Percentiles rank a stretch among this genome's conserved stretches.
Conservation (phyloP, 139 green algal genomes). For the Picochlorum sp. region DNA sequence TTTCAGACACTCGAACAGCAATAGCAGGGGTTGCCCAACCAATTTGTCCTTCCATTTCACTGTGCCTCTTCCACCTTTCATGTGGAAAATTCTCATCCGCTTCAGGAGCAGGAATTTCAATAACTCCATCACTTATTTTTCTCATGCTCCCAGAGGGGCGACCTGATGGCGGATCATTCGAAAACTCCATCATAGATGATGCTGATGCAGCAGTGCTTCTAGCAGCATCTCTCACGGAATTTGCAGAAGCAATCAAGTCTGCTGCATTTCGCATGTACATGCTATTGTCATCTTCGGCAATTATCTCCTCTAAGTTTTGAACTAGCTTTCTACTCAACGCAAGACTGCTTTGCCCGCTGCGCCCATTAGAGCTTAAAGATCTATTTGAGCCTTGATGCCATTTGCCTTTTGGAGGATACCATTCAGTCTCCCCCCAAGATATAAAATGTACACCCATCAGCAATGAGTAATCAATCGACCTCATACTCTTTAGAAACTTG, state of each 20-base stretch:
- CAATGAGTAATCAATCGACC: constrained; percentile 74
- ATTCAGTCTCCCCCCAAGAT: constrained; percentile 17
- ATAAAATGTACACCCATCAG: constrained; percentile 47
- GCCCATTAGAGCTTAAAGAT: no score
- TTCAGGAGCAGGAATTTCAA: not conserved
- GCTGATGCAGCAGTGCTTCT: not conserved
- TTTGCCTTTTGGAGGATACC: constrained; percentile 16
- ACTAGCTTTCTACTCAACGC: not conserved
- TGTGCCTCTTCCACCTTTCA: not conserved
- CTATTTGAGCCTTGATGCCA: no score
- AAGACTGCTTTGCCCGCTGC: not conserved
- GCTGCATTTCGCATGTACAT: not conserved
- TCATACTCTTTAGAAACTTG: constrained; percentile 38
- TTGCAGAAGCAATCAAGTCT: not conserved
- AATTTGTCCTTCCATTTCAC: not conserved
- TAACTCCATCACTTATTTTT: not conserved
- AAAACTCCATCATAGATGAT: not conserved
- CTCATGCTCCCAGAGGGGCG: not conserved
- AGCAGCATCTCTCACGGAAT: not conserved
- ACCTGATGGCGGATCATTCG: not conserved
- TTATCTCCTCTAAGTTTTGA: not conserved
- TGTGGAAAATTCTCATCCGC: not conserved
- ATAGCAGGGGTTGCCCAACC: constrained; percentile 1
- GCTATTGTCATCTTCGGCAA: not conserved
- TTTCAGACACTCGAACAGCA: not conserved